Evolutionary conservation across 2,329 filamentous ascomycete genomes (phyloP), one percentile per base, ranked within the genome.

Genomic region (Colletotrichum cereale): DNA sequence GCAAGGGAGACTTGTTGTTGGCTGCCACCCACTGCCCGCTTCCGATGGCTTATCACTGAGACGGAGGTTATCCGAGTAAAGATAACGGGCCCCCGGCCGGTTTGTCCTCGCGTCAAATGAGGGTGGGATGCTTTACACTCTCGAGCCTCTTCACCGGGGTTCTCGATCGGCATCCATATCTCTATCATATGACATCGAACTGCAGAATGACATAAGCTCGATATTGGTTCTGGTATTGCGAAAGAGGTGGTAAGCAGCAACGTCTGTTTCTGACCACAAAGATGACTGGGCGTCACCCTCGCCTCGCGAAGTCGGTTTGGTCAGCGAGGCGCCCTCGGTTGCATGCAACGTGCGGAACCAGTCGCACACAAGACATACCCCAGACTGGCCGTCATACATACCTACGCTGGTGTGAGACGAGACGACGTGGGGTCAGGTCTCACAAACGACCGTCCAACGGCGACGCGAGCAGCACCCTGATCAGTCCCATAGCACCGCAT

Each of bases 61-160:
- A 53, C 64, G 64, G 64, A 62, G 42, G 57, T 70, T 66, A 61
- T 24, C 67, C 62, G 67, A 70, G 55, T n/a, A 24, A 61, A 66
- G 67, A 66, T 29, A 38, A 34, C 16, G 24, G 34, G 24, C 48
- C 36, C 36, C 18, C 47, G n/a, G 29, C 24, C 26, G 29, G n/a
- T 26, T 18, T 29, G 26, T 26, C 31, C 26, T 34, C 10, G 31
- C 5, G 16, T 10, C 18, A 11, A 14, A 11, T 3, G 7, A n/a
- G 53, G 31, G 11, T 26, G 16, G 31, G 21, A 18, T 26, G 29
- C 5, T 21, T 16, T n/a, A 18, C 50, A 16, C 53, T 12, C 53
- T 29, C 34, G 21, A 36, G 42, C 31, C 29, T 44, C 29, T 65
- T 29, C 29, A 24, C 44, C 42, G 40, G 26, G 18, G 36, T 10